Conservation (phyloP, 1,284 basidiomycete genomes). For the Cutaneotrichosporon dermatis region DNA sequence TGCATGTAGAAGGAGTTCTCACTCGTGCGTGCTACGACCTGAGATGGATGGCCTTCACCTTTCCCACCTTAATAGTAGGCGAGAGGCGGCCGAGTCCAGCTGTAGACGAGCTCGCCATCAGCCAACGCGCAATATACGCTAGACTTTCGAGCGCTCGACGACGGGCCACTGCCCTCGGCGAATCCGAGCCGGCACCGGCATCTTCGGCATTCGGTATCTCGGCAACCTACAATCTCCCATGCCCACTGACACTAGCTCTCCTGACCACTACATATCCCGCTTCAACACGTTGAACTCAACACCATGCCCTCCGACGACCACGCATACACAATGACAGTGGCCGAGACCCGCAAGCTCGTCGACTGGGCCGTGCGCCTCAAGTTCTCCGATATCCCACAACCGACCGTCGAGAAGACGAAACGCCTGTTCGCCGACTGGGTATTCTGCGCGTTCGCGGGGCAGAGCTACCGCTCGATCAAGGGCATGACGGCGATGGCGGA, state of each 20-base stretch:
- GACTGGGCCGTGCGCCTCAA: constrained; percentile 6
- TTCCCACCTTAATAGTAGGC: too few species aligned
- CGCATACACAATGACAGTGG: background rate
- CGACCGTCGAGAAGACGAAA: constrained; percentile 4
- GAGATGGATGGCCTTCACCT: too few species aligned
- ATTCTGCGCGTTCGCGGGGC: constrained; percentile 8
- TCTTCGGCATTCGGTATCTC: constrained; percentile 3
- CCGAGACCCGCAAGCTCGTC: constrained; percentile 7
- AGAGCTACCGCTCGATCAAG: constrained; percentile 4
- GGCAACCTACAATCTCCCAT: background rate
- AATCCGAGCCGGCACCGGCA: background rate
- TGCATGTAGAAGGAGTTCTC: background rate
- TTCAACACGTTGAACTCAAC: background rate
- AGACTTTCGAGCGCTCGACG: too few species aligned
- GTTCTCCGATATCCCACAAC: constrained; percentile 5
- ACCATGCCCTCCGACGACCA: too few species aligned
- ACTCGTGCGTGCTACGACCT: too few species aligned
- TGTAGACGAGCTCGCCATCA: too few species aligned
- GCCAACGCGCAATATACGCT: too few species aligned
- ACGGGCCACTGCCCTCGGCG: too few species aligned
- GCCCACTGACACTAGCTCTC: background rate
- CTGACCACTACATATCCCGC: background rate
- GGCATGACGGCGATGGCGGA: constrained; percentile 7
- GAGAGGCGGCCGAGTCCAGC: too few species aligned
- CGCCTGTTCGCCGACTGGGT: constrained; percentile 11